These are phyloP conservation scores for Russula ochroleuca DNA, from an alignment of 768 basidiomycete genomes.

Conservation along the genomic window DNA sequence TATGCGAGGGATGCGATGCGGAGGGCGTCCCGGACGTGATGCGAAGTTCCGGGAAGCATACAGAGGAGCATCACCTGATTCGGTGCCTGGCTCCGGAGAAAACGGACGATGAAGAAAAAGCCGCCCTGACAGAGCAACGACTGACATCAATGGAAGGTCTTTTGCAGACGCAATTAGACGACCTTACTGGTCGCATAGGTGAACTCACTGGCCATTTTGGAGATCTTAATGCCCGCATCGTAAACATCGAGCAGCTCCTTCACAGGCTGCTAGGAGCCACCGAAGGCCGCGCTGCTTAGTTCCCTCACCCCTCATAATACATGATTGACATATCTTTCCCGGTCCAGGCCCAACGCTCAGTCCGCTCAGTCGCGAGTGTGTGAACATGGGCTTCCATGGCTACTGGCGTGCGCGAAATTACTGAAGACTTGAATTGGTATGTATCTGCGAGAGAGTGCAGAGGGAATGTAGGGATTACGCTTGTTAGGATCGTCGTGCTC, in stretches of 20 bases:
- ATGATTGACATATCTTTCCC: not conserved
- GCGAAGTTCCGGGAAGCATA: slow-evolving; percentile 8
- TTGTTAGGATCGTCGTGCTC: not conserved
- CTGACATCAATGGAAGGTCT: not conserved
- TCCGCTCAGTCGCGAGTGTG: not conserved
- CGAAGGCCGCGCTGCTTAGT: too few relatives aligned
- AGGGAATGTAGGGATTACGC: too few relatives aligned
- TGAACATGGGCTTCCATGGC: not conserved
- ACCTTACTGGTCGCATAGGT: not conserved
- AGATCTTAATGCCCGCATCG: not conserved
- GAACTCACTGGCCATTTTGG: too few relatives aligned
- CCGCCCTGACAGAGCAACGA: slow-evolving; percentile 4
- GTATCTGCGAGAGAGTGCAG: too few relatives aligned
- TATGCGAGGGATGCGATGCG: slow-evolving; percentile 26
- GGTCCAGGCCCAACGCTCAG: not conserved
- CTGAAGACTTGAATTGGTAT: too few relatives aligned
- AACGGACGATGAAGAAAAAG: not conserved
- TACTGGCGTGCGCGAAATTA: too few relatives aligned
- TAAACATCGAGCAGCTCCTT: slow-evolving; percentile 6
- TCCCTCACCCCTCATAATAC: too few relatives aligned
- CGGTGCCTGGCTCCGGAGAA: slow-evolving; percentile 11
- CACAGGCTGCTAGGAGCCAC: not conserved
- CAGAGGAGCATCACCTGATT: slow-evolving; percentile 14
- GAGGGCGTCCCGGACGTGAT: not conserved
- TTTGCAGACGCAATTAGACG: not conserved